phyloP scores from a whole-genome alignment of 768 basidiomycete species.

The Calocybe cyanea region DNA sequence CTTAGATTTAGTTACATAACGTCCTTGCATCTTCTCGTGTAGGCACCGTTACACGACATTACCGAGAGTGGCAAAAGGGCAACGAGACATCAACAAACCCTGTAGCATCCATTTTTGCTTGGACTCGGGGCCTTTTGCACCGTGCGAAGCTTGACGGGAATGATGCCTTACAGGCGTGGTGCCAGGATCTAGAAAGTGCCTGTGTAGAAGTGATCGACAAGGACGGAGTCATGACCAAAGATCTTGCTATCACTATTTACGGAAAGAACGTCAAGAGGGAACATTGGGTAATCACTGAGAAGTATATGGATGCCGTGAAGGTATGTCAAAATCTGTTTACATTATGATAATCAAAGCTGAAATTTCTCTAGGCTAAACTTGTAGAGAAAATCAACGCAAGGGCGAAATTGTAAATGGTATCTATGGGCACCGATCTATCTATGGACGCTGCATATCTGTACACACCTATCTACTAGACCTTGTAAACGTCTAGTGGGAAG shows the following conservation, averaged over 20 bases:
- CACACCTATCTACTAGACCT: no score
- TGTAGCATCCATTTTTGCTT: constrained; percentile 97
- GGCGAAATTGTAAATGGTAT: constrained; percentile 10
- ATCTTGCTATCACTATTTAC: constrained; percentile 91
- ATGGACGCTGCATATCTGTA: no score
- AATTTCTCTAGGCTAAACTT: constrained; percentile 14
- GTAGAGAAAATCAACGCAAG: constrained; percentile 11
- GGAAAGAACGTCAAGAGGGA: constrained; percentile 89
- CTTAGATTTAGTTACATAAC: not conserved
- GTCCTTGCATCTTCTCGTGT: not conserved
- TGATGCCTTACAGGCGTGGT: constrained; percentile 68
- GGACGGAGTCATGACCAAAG: constrained; percentile 96
- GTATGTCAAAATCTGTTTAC: constrained; percentile 55
- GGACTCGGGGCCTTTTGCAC: constrained; percentile 93
- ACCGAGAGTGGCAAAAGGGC: constrained; percentile 96
- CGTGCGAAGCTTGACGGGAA: constrained; percentile 62
- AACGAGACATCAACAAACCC: constrained; percentile 98
- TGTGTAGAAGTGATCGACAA: constrained; percentile 90
- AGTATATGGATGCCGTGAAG: constrained; percentile 91
- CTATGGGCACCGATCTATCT: not conserved
- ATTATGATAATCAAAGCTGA: no score
- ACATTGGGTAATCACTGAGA: constrained; percentile 95
- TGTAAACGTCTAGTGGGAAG: no score
- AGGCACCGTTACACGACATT: constrained; percentile 93
- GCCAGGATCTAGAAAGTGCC: constrained; percentile 73